Percentiles rank a stretch among this genome's conserved stretches.
Conservation (phyloP, 306 rosid species). For the Inga oerstediana region DNA sequence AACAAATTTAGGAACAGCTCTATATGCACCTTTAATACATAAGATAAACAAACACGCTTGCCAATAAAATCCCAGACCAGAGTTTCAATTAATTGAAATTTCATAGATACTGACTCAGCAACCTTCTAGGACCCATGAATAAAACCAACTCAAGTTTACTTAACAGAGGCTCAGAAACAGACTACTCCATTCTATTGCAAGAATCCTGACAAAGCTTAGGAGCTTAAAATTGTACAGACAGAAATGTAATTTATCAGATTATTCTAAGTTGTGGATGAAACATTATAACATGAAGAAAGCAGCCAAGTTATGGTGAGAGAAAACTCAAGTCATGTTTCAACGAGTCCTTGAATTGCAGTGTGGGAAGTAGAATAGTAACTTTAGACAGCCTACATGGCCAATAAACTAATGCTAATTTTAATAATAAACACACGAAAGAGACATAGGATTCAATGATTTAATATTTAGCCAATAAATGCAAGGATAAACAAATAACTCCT, state of each 20-base stretch:
- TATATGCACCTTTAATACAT: slow-evolving; percentile 9
- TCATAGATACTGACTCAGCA: neutral
- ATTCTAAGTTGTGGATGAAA: neutral
- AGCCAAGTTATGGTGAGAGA: neutral
- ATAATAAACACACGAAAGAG: neutral
- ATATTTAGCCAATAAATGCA: neutral
- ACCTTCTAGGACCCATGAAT: slow-evolving; percentile 18
- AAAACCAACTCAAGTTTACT: neutral
- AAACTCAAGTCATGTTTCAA: neutral
- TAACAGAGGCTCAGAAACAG: slow-evolving; percentile 1
- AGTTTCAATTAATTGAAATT: slow-evolving; percentile 3
- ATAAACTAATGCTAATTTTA: neutral
- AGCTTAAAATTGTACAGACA: neutral
- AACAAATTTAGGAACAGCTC: neutral
- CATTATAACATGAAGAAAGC: neutral
- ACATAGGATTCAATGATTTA: neutral
- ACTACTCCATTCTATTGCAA: slow-evolving; percentile 1
- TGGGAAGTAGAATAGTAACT: slow-evolving; percentile 8
- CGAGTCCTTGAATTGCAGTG: neutral
- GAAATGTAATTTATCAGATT: slow-evolving; percentile 1
- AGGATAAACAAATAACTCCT: neutral
- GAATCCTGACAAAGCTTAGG: neutral
- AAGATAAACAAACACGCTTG: slow-evolving; percentile 11
- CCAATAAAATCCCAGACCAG: neutral
- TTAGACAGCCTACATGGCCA: neutral